These are phyloP conservation scores for Pseudogymnoascus sp. DNA, from an alignment of 2,329 filamentous ascomycete genomes.

Conservation along the genomic window DNA sequence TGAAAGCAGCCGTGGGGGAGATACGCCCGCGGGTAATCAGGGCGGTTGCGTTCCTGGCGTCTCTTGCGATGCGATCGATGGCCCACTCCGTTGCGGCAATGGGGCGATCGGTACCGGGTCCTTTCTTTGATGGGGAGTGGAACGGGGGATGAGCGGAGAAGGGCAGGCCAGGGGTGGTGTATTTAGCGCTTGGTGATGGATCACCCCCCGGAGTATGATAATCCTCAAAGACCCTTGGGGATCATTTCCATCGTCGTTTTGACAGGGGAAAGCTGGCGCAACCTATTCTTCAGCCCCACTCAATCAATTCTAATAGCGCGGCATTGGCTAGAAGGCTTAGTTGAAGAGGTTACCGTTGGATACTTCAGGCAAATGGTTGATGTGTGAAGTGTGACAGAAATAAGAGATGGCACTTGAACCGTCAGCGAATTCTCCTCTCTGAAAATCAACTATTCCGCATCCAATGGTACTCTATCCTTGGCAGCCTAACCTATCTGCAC, in stretches of 20 bases:
- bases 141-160: not conserved
- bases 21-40: not conserved
- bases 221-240: not conserved
- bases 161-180: not conserved
- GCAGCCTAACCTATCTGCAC: not conserved
- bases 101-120: not conserved
- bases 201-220: not conserved
- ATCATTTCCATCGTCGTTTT: not conserved
- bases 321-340: not conserved
- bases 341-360: not conserved
- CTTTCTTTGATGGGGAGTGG: not conserved
- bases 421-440: not conserved
- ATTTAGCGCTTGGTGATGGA: not conserved
- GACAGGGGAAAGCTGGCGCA: not conserved
- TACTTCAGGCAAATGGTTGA: not conserved
- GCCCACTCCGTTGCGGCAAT: not conserved
- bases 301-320: not conserved
- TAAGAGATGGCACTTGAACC: not conserved
- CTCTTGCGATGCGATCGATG: not conserved
- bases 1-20: not conserved
- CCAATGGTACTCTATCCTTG: not conserved
- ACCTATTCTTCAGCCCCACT: not conserved
- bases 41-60: not conserved
- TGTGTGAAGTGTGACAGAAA: not conserved
- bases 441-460: not conserved